phyloP scores from a whole-genome alignment of 768 basidiomycete species.

The Boletus pseudopeckii region DNA sequence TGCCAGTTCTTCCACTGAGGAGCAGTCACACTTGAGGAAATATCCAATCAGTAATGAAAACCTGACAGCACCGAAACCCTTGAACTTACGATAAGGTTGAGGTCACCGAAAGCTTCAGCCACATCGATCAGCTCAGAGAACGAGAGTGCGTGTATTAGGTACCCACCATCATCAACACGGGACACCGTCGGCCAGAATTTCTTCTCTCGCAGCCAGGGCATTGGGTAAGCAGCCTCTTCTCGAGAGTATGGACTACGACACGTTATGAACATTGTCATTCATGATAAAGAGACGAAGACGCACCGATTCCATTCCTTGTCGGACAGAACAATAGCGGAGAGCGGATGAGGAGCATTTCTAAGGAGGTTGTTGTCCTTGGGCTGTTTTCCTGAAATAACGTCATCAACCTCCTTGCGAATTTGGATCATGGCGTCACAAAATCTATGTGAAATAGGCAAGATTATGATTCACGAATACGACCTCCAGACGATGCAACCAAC shows the following conservation, averaged over 20 bases:
- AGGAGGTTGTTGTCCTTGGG: constrained; percentile 89
- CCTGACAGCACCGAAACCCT: neutral
- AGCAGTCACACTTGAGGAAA: constrained; percentile 70
- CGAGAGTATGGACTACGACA: constrained; percentile 79
- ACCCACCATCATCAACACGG: constrained; percentile 88
- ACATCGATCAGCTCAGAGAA: constrained; percentile 2
- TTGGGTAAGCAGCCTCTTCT: constrained; percentile 85
- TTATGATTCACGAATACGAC: neutral
- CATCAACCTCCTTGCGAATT: constrained; percentile 88
- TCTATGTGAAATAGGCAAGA: constrained; percentile 34
- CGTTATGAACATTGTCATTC: constrained; percentile 4
- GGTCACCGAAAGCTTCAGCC: constrained; percentile 79
- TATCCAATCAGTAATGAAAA: constrained; percentile 8
- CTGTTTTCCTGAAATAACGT: constrained; percentile 82
- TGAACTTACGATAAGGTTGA: constrained; percentile 79
- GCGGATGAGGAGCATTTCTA: constrained; percentile 92
- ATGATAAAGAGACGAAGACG: constrained; percentile 16
- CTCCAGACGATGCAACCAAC: constrained; percentile 32
- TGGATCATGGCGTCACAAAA: constrained; percentile 99
- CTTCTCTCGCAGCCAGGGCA: constrained; percentile 75
- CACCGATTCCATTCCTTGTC: constrained; percentile 86
- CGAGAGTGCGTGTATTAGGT: neutral
- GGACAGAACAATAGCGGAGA: constrained; percentile 65
- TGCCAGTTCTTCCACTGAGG: constrained; percentile 76
- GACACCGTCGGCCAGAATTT: constrained; percentile 98